Percentiles rank a stretch among this genome's conserved stretches.
phyloP scores from a whole-genome alignment of 1,139 yeast genomes.

The Hansenula anomala region DNA sequence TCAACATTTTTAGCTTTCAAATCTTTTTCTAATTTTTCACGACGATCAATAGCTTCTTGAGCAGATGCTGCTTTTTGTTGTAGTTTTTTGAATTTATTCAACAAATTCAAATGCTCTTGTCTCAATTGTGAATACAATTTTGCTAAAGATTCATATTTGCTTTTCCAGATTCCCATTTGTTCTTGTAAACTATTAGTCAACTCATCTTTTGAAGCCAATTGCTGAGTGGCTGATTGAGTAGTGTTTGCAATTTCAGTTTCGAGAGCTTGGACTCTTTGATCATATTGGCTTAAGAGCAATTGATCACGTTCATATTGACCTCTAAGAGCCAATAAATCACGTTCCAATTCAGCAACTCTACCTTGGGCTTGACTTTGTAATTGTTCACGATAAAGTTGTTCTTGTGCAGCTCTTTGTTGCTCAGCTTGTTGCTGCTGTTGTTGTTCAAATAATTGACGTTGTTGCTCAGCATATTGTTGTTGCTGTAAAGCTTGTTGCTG shows the following conservation, averaged over 20 bases:
- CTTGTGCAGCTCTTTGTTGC: slow-evolving; percentile 74
- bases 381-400: slow-evolving; percentile 64
- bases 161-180: slow-evolving; percentile 75
- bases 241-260: slow-evolving; percentile 68
- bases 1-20: slow-evolving; percentile 82
- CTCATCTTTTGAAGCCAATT: slow-evolving; percentile 74
- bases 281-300: slow-evolving; percentile 79
- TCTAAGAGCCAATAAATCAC: slow-evolving; percentile 69
- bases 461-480: slow-evolving; percentile 51
- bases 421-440: slow-evolving; percentile 66
- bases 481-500: slow-evolving; percentile 42
- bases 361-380: slow-evolving; percentile 75
- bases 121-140: slow-evolving; percentile 87
- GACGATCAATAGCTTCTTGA: slow-evolving; percentile 82
- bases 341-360: slow-evolving; percentile 75
- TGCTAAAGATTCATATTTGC: slow-evolving; percentile 85
- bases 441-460: slow-evolving; percentile 67
- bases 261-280: slow-evolving; percentile 74
- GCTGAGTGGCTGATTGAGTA: slow-evolving; percentile 66
- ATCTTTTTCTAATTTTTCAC: slow-evolving; percentile 81
- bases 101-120: slow-evolving; percentile 81
- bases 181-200: slow-evolving; percentile 66
- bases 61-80: slow-evolving; percentile 92
- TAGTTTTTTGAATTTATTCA: slow-evolving; percentile 74
- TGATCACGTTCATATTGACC: slow-evolving; percentile 89